Conservation (phyloP, 169 alveolate species). For the Perkinsus olseni region DNA sequence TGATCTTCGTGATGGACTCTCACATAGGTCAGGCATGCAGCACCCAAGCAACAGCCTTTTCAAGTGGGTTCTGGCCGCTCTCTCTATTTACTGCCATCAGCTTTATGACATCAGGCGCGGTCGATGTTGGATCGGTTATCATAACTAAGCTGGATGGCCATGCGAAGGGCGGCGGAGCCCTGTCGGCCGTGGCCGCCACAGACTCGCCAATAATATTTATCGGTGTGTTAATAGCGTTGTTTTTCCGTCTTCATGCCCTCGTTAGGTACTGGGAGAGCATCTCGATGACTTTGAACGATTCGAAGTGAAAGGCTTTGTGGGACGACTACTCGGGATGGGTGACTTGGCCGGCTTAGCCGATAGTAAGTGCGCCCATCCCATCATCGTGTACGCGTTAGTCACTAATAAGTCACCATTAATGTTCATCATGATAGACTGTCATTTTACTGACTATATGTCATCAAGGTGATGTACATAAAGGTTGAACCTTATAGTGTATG, state of each 20-base stretch:
- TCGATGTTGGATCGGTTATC: constrained; percentile 91
- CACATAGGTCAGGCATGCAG: constrained; percentile 98
- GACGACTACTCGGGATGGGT: constrained; percentile 77
- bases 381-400: too few relatives aligned
- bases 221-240: background rate
- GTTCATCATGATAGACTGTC: too few relatives aligned
- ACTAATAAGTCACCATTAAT: too few relatives aligned
- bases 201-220: constrained; percentile 82
- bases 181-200: constrained; percentile 95
- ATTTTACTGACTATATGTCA: too few relatives aligned
- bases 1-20: constrained; percentile 94
- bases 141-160: constrained; percentile 99
- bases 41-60: constrained; percentile 97
- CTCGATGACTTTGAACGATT: constrained; percentile 96
- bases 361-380: background rate
- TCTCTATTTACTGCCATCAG: too few relatives aligned
- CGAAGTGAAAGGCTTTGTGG: constrained; percentile 92
- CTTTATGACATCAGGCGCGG: constrained; percentile 47
- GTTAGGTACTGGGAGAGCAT: constrained; percentile 97
- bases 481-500: too few relatives aligned
- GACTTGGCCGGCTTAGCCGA: background rate
- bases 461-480: too few relatives aligned
- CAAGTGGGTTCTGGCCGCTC: constrained; percentile 22
- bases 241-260: background rate
- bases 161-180: constrained; percentile 99